A percentile compares a stretch with the other conserved stretches of the same genome.
phyloP scores from a whole-genome alignment of 225 moss, liverwort and hornwort species.

The Rhytidiadelphus loreus region DNA sequence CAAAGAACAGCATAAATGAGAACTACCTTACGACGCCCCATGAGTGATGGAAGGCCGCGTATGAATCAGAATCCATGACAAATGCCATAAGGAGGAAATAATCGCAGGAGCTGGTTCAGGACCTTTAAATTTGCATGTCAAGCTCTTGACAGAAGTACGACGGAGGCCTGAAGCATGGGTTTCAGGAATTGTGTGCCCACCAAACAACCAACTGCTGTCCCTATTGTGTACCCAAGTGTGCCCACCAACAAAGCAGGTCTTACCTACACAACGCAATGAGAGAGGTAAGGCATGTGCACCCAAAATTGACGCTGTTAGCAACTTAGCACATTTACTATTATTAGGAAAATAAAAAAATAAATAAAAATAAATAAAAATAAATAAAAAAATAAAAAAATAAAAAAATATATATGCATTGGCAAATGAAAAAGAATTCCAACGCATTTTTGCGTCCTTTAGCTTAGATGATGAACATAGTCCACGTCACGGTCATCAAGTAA shows the following conservation, averaged over 20 bases:
- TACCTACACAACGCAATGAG: constrained; percentile 34
- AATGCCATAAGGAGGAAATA: background rate
- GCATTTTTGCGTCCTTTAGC: background rate
- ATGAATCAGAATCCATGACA: background rate
- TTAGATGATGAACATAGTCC: background rate
- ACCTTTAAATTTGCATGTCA: background rate
- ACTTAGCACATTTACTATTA: background rate
- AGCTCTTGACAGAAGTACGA: background rate
- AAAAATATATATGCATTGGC: no score
- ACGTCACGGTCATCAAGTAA: background rate
- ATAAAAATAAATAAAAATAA: no score
- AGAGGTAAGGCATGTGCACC: background rate
- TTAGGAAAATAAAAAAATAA: background rate
- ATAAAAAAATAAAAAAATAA: no score
- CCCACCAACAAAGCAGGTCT: constrained; percentile 92
- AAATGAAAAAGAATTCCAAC: background rate
- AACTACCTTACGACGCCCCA: background rate
- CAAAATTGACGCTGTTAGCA: background rate
- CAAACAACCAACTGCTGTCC: constrained; percentile 73
- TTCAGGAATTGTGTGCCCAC: constrained; percentile 60
- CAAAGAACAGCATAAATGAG: background rate
- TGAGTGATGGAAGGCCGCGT: background rate
- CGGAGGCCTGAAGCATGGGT: constrained; percentile 37
- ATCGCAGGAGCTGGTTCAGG: background rate
- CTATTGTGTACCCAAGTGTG: constrained; percentile 82